phyloP scores from a whole-genome alignment of 2,329 filamentous ascomycete genomes.

The Pseudogymnoascus sp. region DNA sequence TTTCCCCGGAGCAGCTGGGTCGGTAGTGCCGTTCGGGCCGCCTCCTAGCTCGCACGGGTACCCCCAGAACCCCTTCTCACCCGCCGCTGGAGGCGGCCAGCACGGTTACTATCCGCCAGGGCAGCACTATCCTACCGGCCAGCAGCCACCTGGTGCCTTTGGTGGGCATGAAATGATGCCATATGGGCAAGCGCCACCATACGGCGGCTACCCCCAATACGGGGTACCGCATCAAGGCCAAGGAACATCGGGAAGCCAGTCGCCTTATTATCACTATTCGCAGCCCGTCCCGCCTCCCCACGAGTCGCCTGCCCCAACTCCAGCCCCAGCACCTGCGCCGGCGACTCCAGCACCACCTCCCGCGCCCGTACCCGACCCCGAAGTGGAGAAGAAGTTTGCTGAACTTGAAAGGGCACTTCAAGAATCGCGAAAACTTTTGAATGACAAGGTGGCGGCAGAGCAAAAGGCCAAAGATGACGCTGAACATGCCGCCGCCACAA shows the following conservation, averaged over 20 bases:
- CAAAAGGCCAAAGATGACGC: slow-evolving; percentile 36
- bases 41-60: slow-evolving; percentile 21
- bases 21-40: slow-evolving; percentile 25
- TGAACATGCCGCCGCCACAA: slow-evolving; percentile 40
- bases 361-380: slow-evolving; percentile 6
- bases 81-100: slow-evolving; percentile 13
- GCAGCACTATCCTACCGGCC: slow-evolving; percentile 23
- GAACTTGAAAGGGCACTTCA: not conserved
- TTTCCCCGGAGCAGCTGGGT: slow-evolving; percentile 22
- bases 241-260: slow-evolving; percentile 22
- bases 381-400: slow-evolving; percentile 10
- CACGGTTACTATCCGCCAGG: slow-evolving; percentile 18
- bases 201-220: slow-evolving; percentile 10
- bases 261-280: slow-evolving; percentile 12
- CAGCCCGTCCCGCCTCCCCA: slow-evolving; percentile 9
- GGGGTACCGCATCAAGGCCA: slow-evolving; percentile 12
- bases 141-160: slow-evolving; percentile 16
- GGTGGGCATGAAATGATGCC: slow-evolving; percentile 16
- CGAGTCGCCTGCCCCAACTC: slow-evolving; percentile 14
- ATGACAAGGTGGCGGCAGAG: slow-evolving; percentile 26
- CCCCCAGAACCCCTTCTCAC: slow-evolving; percentile 25
- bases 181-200: slow-evolving; percentile 8
- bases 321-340: slow-evolving; percentile 10
- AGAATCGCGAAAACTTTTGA: not conserved
- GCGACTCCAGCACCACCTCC: slow-evolving; percentile 4